Conservation (phyloP, 2,329 filamentous ascomycete genomes). For the Nemania bipapillata region DNA sequence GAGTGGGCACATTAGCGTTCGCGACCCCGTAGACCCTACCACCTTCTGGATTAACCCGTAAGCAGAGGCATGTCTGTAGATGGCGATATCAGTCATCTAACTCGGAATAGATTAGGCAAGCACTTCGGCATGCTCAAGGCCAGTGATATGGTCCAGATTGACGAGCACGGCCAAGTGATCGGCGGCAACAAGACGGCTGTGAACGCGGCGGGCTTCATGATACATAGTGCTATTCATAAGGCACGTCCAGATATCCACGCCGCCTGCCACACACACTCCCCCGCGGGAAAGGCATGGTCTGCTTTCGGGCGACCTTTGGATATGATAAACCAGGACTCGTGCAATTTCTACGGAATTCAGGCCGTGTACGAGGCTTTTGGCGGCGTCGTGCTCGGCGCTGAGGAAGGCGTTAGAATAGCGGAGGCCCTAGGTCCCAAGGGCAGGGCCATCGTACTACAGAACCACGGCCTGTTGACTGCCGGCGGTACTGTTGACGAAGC, state of each 20-base stretch:
- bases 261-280: slow-evolving; percentile 67
- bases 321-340: slow-evolving; percentile 66
- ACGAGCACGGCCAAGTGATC: slow-evolving; percentile 64
- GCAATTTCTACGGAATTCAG: slow-evolving; percentile 66
- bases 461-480: slow-evolving; percentile 70
- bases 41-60: slow-evolving; percentile 34
- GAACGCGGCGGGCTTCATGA: slow-evolving; percentile 68
- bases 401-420: slow-evolving; percentile 67
- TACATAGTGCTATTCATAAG: slow-evolving; percentile 67
- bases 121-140: slow-evolving; percentile 69
- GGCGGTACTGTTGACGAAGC: slow-evolving; percentile 71
- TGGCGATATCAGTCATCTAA: background rate
- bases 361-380: slow-evolving; percentile 67
- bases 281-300: slow-evolving; percentile 66
- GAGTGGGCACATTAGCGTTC: slow-evolving; percentile 64
- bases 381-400: slow-evolving; percentile 66
- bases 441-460: slow-evolving; percentile 65
- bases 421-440: slow-evolving; percentile 60
- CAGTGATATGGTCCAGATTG: slow-evolving; percentile 67
- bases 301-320: slow-evolving; percentile 65
- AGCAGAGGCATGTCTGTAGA: background rate
- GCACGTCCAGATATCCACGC: slow-evolving; percentile 66
- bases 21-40: slow-evolving; percentile 51
- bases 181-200: slow-evolving; percentile 61
- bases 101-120: slow-evolving; percentile 53